These are phyloP conservation scores for Calocera cornea DNA, from an alignment of 768 basidiomycete species.

Conservation along the genomic window DNA sequence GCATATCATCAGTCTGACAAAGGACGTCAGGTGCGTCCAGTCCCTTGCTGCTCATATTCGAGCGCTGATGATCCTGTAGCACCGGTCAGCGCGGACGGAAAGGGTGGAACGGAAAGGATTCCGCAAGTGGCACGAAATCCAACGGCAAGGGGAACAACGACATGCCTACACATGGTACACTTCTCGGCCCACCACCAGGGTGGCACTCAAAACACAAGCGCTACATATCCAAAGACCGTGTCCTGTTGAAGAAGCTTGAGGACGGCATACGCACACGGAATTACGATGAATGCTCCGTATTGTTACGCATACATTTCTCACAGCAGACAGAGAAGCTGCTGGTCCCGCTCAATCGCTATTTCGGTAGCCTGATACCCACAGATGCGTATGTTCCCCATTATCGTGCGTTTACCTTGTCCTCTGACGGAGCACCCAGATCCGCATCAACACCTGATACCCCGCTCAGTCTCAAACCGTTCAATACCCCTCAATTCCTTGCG, in stretches of 20 bases:
- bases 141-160: not conserved
- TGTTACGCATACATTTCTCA: slow-evolving; percentile 67
- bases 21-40: slow-evolving; percentile 17
- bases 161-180: not conserved
- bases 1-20: slow-evolving; percentile 60
- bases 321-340: slow-evolving; percentile 75
- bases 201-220: slow-evolving; percentile 43
- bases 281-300: slow-evolving; percentile 27
- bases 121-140: not conserved
- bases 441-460: slow-evolving; percentile 8
- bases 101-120: not conserved
- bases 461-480: slow-evolving; percentile 39
- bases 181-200: slow-evolving; percentile 16
- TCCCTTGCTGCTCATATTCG: not conserved
- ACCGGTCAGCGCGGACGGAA: not conserved
- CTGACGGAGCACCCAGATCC: slow-evolving; percentile 7
- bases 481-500: slow-evolving; percentile 49
- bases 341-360: slow-evolving; percentile 81
- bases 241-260: slow-evolving; percentile 60
- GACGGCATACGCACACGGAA: slow-evolving; percentile 35
- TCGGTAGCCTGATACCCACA: slow-evolving; percentile 72
- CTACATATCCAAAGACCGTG: slow-evolving; percentile 71
- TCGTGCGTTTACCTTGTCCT: slow-evolving; percentile 1
- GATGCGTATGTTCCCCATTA: slow-evolving; percentile 31
- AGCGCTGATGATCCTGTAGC: not conserved